Conservation (phyloP, 129 eudicot species). For the Cynara cardunculus region DNA sequence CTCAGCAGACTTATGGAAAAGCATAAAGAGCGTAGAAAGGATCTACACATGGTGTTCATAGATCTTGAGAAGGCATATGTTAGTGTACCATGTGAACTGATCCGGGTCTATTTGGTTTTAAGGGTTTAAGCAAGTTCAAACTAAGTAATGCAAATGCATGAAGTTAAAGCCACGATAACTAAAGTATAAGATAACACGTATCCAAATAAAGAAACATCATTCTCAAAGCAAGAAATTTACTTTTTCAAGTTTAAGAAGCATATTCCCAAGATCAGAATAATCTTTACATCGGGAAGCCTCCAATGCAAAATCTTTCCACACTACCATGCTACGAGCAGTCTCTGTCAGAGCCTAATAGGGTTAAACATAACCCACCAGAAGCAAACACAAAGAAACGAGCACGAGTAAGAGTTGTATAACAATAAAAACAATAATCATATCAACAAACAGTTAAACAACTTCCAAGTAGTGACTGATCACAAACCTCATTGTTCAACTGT, state of each 20-base stretch:
- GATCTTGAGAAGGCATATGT: too few species aligned
- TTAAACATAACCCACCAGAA: neutral
- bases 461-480: slow-evolving; percentile 14
- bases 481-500: slow-evolving; percentile 70
- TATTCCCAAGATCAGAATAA: slow-evolving; percentile 84
- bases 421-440: neutral
- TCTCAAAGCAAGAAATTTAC: slow-evolving; percentile 39
- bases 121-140: too few species aligned
- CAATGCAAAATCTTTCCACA: slow-evolving; percentile 90
- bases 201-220: neutral
- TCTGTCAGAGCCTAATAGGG: slow-evolving; percentile 65
- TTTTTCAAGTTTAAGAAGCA: slow-evolving; percentile 79
- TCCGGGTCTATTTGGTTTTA: neutral
- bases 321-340: slow-evolving; percentile 64
- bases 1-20: too few species aligned
- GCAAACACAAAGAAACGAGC: neutral
- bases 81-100: too few species aligned
- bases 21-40: too few species aligned
- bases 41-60: too few species aligned
- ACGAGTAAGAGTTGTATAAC: neutral
- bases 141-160: too few species aligned
- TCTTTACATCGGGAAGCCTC: slow-evolving; percentile 91
- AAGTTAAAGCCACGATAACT: too few species aligned
- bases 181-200: neutral
- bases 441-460: neutral